Evolutionary conservation across 2,329 filamentous ascomycete genomes (phyloP), one percentile per base, ranked within the genome.

Genomic region (Calycina herbarum): DNA sequence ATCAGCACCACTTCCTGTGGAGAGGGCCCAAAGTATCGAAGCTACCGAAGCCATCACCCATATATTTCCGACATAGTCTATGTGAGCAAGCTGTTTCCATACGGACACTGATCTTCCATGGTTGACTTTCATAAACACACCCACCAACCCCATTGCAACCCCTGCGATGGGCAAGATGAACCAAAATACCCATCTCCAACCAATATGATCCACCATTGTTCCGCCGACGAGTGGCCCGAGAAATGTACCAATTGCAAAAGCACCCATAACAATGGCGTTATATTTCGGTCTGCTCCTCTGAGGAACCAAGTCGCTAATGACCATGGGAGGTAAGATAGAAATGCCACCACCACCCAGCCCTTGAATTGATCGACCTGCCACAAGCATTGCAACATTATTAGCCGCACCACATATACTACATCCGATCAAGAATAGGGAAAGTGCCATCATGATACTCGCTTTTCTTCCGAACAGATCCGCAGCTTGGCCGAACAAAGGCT

Each of bases 391-490:
- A 70, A 89, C 84, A 68, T 81, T 86, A 63, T 81, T 80, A 6
- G 85, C 79, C 33, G 88, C 72, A 1, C 82, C 87, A 54, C 85
- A 85, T n/a, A 90, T 78, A 61, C 89, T 75, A 38, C 84, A 87
- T 31, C 86, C 86, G 17, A 87, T 75, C 64, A 90, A 82, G 77
- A 90, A 91, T 27, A 88, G 77, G 17, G 82, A 76, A 65, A 88
- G 88, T n/a, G 86, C 86, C 2, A 83, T 71, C 15, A 90, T 77
- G 33, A 90, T 77, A 59, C 88, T 82, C 13, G 83, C 83, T 70
- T 90, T 91, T 54, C 88, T 80, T 1, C 88, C 88, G 77, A 85
- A 90, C 65, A 90, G 89, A 70, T 90, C 88, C 51, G 84, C 86
- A 27, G 89, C 77, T 71, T 89, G 89, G 29, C 86, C 85, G 84